Conservation (phyloP, 2,329 filamentous ascomycete genomes). For the Phyllosticta citrichinensis region DNA sequence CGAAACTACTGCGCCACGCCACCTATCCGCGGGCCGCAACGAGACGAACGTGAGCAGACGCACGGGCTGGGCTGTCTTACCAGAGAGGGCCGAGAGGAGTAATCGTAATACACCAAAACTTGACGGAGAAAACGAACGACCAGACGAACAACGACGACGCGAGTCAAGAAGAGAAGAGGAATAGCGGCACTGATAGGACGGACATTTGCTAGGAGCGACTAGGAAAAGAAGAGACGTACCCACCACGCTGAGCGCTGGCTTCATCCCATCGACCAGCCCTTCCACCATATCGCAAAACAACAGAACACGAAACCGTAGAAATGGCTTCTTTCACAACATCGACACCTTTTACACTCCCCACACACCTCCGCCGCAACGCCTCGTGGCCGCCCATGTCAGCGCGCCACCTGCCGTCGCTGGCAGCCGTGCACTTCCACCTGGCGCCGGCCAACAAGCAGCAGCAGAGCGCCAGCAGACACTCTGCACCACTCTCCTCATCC, state of each 20-base stretch:
- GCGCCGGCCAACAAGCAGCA: background rate
- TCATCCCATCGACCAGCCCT: background rate
- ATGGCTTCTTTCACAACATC: background rate
- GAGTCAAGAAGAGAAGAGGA: background rate
- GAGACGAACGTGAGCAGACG: background rate
- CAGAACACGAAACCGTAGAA: background rate
- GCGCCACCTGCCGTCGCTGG: constrained; percentile 5
- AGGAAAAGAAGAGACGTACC: background rate
- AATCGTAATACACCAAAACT: background rate
- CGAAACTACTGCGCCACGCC: background rate
- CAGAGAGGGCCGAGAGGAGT: background rate
- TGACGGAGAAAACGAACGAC: background rate
- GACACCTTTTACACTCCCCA: background rate
- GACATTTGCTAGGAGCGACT: background rate
- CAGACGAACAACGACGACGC: background rate
- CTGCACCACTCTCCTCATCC: background rate
- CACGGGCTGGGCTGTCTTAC: background rate
- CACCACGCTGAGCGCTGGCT: too few species aligned
- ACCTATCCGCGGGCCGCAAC: background rate
- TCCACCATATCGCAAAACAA: background rate
- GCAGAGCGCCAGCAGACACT: background rate
- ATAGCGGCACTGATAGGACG: background rate
- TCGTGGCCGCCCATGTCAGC: constrained; percentile 8
- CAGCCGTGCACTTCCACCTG: constrained; percentile 9
- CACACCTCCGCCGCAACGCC: constrained; percentile 1